Conservation (phyloP, 1,284 basidiomycete species). For the Ustilago nuda region DNA sequence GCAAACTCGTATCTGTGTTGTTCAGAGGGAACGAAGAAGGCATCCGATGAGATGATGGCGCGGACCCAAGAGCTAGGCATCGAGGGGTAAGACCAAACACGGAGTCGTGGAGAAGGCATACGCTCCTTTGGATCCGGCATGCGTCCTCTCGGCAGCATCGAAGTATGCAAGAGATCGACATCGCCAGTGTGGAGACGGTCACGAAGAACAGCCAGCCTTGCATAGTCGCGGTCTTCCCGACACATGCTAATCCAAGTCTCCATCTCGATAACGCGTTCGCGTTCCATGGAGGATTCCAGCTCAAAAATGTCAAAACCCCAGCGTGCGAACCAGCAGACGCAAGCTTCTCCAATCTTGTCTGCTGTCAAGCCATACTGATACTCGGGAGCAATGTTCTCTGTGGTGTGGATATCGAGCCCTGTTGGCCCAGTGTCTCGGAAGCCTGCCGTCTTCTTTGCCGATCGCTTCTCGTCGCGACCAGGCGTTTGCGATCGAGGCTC, state of each 20-base stretch:
- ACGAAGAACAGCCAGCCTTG: constrained; percentile 27
- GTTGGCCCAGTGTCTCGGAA: constrained; percentile 22
- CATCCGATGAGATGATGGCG: constrained; percentile 81
- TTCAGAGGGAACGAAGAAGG: constrained; percentile 83
- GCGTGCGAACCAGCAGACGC: constrained; percentile 85
- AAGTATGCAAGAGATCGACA: constrained; percentile 46
- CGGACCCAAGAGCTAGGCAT: constrained; percentile 79
- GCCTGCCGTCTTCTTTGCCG: constrained; percentile 31
- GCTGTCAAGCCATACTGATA: constrained; percentile 76
- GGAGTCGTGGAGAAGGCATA: constrained; percentile 72
- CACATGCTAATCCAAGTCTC: constrained; percentile 41
- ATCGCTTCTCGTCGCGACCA: constrained; percentile 20
- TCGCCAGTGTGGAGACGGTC: constrained; percentile 48
- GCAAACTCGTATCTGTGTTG: constrained; percentile 84
- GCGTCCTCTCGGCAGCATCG: constrained; percentile 46
- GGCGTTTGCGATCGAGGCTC: background rate
- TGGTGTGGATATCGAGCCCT: background rate
- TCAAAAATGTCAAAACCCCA: constrained; percentile 84
- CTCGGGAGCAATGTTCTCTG: constrained; percentile 14
- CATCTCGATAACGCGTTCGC: constrained; percentile 41
- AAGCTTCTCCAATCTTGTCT: constrained; percentile 90
- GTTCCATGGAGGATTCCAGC: constrained; percentile 74
- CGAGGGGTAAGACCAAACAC: constrained; percentile 63
- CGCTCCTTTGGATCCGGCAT: constrained; percentile 47
- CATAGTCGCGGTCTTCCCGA: constrained; percentile 30